Evolutionary conservation across 2,329 filamentous ascomycete species (phyloP).

Genomic region (Lomentospora prolificans): DNA sequence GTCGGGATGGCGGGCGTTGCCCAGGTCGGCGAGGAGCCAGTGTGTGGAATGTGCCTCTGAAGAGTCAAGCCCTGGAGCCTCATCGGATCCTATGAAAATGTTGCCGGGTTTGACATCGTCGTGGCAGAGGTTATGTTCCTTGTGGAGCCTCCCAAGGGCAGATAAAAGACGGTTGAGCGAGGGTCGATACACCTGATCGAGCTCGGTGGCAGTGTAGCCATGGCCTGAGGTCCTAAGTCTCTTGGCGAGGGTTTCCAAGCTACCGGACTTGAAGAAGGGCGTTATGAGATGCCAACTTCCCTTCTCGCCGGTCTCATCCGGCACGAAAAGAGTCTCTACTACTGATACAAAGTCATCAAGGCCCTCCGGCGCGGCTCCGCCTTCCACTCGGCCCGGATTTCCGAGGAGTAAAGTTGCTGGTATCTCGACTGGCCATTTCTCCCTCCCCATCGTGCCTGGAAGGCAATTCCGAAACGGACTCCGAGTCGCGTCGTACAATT

Average conservation of each 20-base stretch:
- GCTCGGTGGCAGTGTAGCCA: slow-evolving; percentile 15
- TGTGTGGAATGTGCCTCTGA: slow-evolving; percentile 10
- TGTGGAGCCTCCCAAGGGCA: slow-evolving; percentile 18
- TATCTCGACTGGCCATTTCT: slow-evolving; percentile 23
- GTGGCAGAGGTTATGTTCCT: slow-evolving; percentile 18
- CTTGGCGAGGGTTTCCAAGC: slow-evolving; percentile 16
- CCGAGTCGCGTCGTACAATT: slow-evolving; percentile 17
- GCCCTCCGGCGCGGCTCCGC: slow-evolving; percentile 2
- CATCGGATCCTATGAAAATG: slow-evolving; percentile 17
- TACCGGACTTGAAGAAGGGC: slow-evolving; percentile 17
- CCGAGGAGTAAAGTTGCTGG: slow-evolving; percentile 19
- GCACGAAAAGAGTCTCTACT: slow-evolving; percentile 20
- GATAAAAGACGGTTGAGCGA: slow-evolving; percentile 19
- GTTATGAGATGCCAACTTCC: slow-evolving; percentile 21
- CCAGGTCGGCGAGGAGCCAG: slow-evolving; percentile 23
- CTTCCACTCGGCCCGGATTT: slow-evolving; percentile 11
- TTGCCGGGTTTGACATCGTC: slow-evolving; percentile 24
- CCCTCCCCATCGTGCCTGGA: slow-evolving; percentile 4
- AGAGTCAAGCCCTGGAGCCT: too few relatives aligned
- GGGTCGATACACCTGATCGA: slow-evolving; percentile 20
- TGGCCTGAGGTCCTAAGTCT: slow-evolving; percentile 12
- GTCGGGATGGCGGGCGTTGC: slow-evolving; percentile 19
- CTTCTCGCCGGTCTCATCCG: neutral
- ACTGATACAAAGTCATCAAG: slow-evolving; percentile 18
- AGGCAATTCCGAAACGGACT: slow-evolving; percentile 24